A percentile compares a stretch with the other conserved stretches of the same genome.
These are phyloP conservation scores for Lachancea lanzarotensis DNA, from an alignment of 805 yeast genomes.

Conservation along the genomic window DNA sequence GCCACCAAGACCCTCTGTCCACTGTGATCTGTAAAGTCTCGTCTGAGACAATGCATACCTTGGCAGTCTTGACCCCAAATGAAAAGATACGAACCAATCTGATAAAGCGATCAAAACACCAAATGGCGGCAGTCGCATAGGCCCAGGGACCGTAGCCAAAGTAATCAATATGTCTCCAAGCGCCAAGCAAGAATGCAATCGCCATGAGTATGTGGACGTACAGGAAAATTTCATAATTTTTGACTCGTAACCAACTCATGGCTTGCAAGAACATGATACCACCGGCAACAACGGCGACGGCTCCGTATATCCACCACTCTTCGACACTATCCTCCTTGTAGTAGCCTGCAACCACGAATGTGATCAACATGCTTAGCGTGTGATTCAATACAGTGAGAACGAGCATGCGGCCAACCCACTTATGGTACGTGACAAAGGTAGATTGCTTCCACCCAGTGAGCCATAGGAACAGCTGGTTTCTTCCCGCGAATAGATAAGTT, in stretches of 20 bases:
- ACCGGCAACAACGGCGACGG: constrained; percentile 33
- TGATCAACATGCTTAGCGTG: constrained; percentile 43
- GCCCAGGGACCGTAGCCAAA: constrained; percentile 46
- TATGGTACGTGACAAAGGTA: constrained; percentile 58
- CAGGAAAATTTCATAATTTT: constrained; percentile 43
- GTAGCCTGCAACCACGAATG: constrained; percentile 36
- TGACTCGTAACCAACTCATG: constrained; percentile 39
- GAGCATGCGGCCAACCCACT: constrained; percentile 51
- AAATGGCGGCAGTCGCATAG: constrained; percentile 52
- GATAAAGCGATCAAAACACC: constrained; percentile 61
- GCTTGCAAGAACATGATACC: constrained; percentile 40
- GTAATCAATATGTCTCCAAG: constrained; percentile 39
- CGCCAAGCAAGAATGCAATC: constrained; percentile 39
- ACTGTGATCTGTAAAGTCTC: constrained; percentile 14
- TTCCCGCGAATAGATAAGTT: constrained; percentile 55
- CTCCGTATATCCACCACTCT: constrained; percentile 38
- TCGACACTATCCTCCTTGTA: constrained; percentile 35
- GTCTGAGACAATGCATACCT: constrained; percentile 17
- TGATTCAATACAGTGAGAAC: constrained; percentile 48
- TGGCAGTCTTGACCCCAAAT: constrained; percentile 58
- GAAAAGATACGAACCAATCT: constrained; percentile 48
- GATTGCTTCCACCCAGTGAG: constrained; percentile 58
- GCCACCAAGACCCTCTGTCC: constrained; percentile 10
- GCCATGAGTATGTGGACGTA: constrained; percentile 42
- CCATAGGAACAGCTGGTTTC: constrained; percentile 60